A percentile compares a stretch with the other conserved stretches of the same genome.
phyloP scores from a whole-genome alignment of 2,329 filamentous ascomycete species.

The Fusarium cicatricum region DNA sequence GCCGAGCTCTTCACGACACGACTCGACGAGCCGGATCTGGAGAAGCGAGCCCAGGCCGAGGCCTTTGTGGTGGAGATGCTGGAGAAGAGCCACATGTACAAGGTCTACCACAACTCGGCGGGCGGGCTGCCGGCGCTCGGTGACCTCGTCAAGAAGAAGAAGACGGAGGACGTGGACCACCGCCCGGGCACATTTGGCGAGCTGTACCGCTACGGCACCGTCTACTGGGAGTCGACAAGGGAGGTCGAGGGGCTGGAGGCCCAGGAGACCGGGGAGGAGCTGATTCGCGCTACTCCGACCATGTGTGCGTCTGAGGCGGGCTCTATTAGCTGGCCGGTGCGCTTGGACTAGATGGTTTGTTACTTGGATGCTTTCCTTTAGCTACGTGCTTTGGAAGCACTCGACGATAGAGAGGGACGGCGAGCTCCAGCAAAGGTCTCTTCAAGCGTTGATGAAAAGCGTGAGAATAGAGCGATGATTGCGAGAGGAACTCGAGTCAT shows the following conservation, averaged over 20 bases:
- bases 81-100: constrained; percentile 48
- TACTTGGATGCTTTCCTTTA: too few relatives aligned
- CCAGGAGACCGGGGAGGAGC: constrained; percentile 28
- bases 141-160: constrained; percentile 43
- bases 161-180: constrained; percentile 41
- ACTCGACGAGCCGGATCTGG: constrained; percentile 43
- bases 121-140: constrained; percentile 43
- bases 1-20: constrained; percentile 44
- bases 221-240: constrained; percentile 45
- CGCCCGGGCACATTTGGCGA: constrained; percentile 47
- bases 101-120: constrained; percentile 49
- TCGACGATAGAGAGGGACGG: too few relatives aligned
- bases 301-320: not conserved
- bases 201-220: constrained; percentile 47
- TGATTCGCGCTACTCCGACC: constrained; percentile 29
- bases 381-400: too few relatives aligned
- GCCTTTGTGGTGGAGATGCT: constrained; percentile 46
- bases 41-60: constrained; percentile 40
- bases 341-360: not conserved
- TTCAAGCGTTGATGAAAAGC: too few relatives aligned
- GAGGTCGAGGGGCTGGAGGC: constrained; percentile 39
- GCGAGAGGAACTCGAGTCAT: too few relatives aligned
- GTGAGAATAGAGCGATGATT: too few relatives aligned
- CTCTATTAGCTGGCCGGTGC: not conserved
- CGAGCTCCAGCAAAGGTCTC: too few relatives aligned